These are phyloP conservation scores for Auricularia auricula-judae DNA, from an alignment of 768 basidiomycete species.

Conservation along the genomic window DNA sequence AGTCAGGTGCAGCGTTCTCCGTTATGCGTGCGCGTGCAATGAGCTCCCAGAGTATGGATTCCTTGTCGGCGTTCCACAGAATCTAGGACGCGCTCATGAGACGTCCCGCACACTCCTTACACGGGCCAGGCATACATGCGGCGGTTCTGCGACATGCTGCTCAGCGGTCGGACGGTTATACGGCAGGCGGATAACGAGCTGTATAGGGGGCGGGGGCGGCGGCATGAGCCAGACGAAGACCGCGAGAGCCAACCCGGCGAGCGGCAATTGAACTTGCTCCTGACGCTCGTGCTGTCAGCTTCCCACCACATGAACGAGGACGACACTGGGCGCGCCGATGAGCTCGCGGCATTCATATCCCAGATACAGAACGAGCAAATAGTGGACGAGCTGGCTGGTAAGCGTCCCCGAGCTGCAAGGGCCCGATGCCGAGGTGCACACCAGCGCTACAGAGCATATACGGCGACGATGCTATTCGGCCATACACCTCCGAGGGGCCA, in stretches of 20 bases:
- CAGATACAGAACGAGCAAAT: conserved; percentile 23
- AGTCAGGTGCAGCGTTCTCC: conserved; percentile 68
- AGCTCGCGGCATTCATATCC: conserved; percentile 17
- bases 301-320: neutral
- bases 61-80: conserved; percentile 78
- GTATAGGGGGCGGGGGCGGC: conserved; percentile 27
- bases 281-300: neutral
- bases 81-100: conserved; percentile 35
- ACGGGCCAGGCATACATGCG: conserved; percentile 38
- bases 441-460: conserved; percentile 77
- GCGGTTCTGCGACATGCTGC: conserved; percentile 52
- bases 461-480: conserved; percentile 51
- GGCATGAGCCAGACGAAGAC: neutral
- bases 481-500: conserved; percentile 24
- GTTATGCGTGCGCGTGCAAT: conserved; percentile 66
- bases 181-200: conserved; percentile 72
- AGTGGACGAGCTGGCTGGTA: conserved; percentile 38
- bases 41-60: conserved; percentile 77
- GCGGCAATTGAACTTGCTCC: neutral
- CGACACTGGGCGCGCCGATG: conserved; percentile 6
- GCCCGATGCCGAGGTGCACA: neutral
- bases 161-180: conserved; percentile 55
- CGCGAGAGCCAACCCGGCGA: neutral
- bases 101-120: neutral
- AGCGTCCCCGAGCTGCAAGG: neutral